phyloP scores from a whole-genome alignment of 441 rosid genomes.

The Erysimum cheiri region DNA sequence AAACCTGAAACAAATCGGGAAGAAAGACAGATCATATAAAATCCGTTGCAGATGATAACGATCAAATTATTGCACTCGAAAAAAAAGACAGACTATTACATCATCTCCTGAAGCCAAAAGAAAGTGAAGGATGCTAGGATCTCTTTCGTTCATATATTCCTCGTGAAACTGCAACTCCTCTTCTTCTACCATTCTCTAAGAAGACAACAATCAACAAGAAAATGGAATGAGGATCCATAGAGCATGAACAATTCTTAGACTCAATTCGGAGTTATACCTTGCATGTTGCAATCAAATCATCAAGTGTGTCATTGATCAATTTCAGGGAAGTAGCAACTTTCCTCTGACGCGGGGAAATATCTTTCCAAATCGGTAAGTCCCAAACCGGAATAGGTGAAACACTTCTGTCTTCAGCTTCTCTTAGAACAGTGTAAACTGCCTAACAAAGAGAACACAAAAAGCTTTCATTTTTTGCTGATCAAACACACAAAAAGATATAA shows the following conservation, averaged over 20 bases:
- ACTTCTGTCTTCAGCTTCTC: constrained; percentile 98
- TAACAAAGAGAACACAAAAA: constrained; percentile 41
- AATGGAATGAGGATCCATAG: constrained; percentile 13
- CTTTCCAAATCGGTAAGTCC: constrained; percentile 97
- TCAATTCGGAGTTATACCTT: constrained; percentile 56
- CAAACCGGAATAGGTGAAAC: constrained; percentile 90
- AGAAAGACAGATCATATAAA: constrained; percentile 30
- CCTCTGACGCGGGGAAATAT: constrained; percentile 86
- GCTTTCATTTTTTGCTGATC: constrained; percentile 18
- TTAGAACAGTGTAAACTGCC: constrained; percentile 93
- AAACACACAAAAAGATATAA: constrained; percentile 16
- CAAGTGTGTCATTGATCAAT: constrained; percentile 78
- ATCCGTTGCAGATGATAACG: constrained; percentile 30
- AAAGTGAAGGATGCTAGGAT: constrained; percentile 98
- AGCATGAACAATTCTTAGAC: constrained; percentile 11
- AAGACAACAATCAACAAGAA: constrained; percentile 34
- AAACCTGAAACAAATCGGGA: constrained; percentile 62
- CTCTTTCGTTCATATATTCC: constrained; percentile 93
- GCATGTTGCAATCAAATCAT: constrained; percentile 84
- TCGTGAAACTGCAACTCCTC: constrained; percentile 92
- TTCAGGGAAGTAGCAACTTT: constrained; percentile 80
- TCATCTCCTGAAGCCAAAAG: constrained; percentile 96
- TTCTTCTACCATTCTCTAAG: constrained; percentile 92
- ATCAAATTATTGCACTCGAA: constrained; percentile 30
- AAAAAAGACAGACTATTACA: constrained; percentile 43